phyloP scores from a whole-genome alignment of 2,329 filamentous ascomycete genomes.

The Magnaporthiopsis incrustans region DNA sequence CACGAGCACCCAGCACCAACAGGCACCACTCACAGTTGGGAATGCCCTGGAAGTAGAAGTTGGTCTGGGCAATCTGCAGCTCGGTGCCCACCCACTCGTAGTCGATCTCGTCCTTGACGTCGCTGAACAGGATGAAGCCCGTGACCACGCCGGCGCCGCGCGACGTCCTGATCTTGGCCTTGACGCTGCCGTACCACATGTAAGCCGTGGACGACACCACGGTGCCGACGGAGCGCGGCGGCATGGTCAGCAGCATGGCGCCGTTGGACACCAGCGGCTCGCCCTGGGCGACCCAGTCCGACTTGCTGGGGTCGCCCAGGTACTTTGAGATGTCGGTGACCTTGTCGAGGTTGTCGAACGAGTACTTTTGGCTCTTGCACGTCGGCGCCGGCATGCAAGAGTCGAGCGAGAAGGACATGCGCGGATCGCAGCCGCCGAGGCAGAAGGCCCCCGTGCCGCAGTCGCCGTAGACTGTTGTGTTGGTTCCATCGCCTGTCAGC shows the following conservation, averaged over 20 bases:
- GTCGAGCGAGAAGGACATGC: constrained; percentile 72
- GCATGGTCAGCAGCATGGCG: constrained; percentile 81
- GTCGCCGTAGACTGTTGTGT: constrained; percentile 68
- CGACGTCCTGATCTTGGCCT: constrained; percentile 75
- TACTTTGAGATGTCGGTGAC: constrained; percentile 71
- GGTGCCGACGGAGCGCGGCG: constrained; percentile 74
- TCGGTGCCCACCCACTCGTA: constrained; percentile 89
- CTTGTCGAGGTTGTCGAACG: constrained; percentile 63
- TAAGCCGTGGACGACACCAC: constrained; percentile 77
- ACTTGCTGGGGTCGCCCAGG: constrained; percentile 69
- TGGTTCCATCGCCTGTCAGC: constrained; percentile 9
- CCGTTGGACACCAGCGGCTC: constrained; percentile 60
- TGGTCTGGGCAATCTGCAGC: constrained; percentile 72
- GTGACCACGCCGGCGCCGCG: constrained; percentile 87
- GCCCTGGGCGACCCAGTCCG: constrained; percentile 87
- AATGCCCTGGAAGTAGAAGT: constrained; percentile 95
- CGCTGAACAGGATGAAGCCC: constrained; percentile 89
- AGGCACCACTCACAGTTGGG: constrained; percentile 57
- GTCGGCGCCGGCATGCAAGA: constrained; percentile 79
- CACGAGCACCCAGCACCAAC: neutral
- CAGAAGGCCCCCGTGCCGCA: constrained; percentile 94
- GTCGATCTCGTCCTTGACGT: constrained; percentile 97
- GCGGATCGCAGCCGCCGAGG: constrained; percentile 87
- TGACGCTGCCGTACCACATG: constrained; percentile 95
- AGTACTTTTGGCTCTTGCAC: constrained; percentile 68